Base-by-base conservation (phyloP, 2,329 filamentous ascomycete species). In the Epichloe sp. region DNA sequence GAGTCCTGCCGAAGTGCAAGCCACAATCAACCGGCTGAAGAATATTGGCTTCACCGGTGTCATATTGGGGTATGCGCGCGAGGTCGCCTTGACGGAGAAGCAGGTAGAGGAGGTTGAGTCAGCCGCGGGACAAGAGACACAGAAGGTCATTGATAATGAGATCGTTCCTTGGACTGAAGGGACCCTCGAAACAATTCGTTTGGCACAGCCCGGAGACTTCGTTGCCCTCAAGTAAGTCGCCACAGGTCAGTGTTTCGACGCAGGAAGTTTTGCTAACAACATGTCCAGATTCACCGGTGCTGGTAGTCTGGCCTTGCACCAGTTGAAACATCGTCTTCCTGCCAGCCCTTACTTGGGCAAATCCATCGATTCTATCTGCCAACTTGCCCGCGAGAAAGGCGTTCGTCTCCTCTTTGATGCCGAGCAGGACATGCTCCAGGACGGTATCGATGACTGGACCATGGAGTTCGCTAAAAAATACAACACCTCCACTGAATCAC, bases 391-490 rank as follows among this genome's bases (percentile, higher is more conserved):
- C 2, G 71, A 78, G 38, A 80, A 83, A 48, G 80, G 83, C 23
- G 80, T 95, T 3, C 77, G 80, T 3, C 75, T 96, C 1, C 78
- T 95, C 2, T 88, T 95, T 55, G 88, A 94, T 56, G 90, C 88
- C 1, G 90, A 96, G 68, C 88, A 95, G 65, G 82, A 83, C 52
- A 76, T 79, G 51, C 77, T 93, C 34, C 87, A 95, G 68, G 71
- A 77, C 5, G 88, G 88, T 7, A 91, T 94, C 54, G 84, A 93
- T 63, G 77, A 80, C 58, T 91, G 88, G 85, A 87, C 83, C 5
- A 67, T 93, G 47, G 69, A 76, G n/a, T 84, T 88, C 58, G 86
- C 89, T 72, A 78, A 79, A 59, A 80, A 80, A 78, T 90, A 86
- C 72, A 94, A 94, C 70, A 77, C 71, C 55, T 70, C 67, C 0